Base-by-base conservation (phyloP, 371 early-diverging fungal species). In the Rhizopus arrhizus region DNA sequence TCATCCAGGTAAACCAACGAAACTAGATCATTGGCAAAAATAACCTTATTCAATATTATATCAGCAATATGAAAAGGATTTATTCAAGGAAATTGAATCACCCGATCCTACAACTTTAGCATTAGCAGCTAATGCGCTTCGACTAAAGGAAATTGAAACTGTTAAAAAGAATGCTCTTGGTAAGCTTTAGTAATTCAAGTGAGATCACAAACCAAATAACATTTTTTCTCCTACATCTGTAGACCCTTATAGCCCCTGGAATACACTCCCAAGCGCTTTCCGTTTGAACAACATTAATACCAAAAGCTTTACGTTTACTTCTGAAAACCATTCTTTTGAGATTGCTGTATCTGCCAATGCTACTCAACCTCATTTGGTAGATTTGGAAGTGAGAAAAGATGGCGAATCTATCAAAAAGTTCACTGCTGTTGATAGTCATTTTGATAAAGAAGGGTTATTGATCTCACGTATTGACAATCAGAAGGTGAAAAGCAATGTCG, bases 61-160 rank as follows among this genome's bases (percentile, higher is more conserved):
- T 15, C 67, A 86, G 82, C 85, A 90, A 73, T 85, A 82, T 65
- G 81, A 89, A 66, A 72, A 76, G 12, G 86, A 86, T 52, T 72
- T 95, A 40, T 89, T 95, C 64, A 72, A 81, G 47, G 63, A 78
- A 10, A 69, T 79, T 3, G 64, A 65, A 34, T 75, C 75, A 0
- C 80, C 86, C 47, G 67, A 73, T 41, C 77, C 88, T 12, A 78
- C 77, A 8, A 77, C 85, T 9, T 73, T 94, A 22, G 91, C 89
- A 6, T 86, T 85, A 53, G 92, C 91, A 41, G 91, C 92, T 1
- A 72, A 89, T 61, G 85, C 85, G 0, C 58, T 91, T 40, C 68
- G 86, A 7, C 70, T 88, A 48, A 71, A 70, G 33, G 85, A 85
- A 42, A 63, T 77, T 42, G 72, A 71, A 49, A 67, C 66, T 29